Evolutionary conservation across 129 eudicot genomes (phyloP).

Genomic region (Flaveria ramosissima): DNA sequence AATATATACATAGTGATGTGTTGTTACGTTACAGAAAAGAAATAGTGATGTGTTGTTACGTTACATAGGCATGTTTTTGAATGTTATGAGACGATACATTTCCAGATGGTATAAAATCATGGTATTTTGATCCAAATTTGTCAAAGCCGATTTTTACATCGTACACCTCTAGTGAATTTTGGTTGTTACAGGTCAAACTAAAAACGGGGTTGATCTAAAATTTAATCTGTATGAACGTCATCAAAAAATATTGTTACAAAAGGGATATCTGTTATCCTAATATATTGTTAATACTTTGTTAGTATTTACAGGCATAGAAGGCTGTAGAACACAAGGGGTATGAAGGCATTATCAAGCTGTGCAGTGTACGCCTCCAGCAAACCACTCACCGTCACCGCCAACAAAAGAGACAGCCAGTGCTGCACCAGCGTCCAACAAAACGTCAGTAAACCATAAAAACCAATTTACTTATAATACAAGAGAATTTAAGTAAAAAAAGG

Average conservation of each 20-base stretch:
- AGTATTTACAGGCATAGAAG: slow-evolving; percentile 71
- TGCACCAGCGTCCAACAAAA: slow-evolving; percentile 39
- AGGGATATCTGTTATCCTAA: slow-evolving; percentile 20
- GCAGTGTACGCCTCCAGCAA: slow-evolving; percentile 96
- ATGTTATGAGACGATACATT: too few relatives aligned
- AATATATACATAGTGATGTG: too few relatives aligned
- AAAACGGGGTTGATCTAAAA: not conserved
- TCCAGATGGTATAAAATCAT: not conserved
- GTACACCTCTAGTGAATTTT: not conserved
- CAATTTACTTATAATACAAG: not conserved
- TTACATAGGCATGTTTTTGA: too few relatives aligned
- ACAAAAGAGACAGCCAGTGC: slow-evolving; percentile 85
- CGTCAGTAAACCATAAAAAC: not conserved
- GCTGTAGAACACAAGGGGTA: slow-evolving; percentile 92
- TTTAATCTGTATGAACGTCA: not conserved
- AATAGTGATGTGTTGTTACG: too few relatives aligned
- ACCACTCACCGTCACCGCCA: slow-evolving; percentile 83
- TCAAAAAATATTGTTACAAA: slow-evolving; percentile 19
- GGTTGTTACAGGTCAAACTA: not conserved
- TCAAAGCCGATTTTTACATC: not conserved
- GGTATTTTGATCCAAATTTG: not conserved
- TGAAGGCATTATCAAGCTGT: slow-evolving; percentile 95
- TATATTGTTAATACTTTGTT: not conserved
- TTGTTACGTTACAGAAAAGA: too few relatives aligned
- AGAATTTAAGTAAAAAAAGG: not conserved